Evolutionary conservation across 192 early-diverging fungal genomes (phyloP).

Genomic region (Pecoramyces ruminantium): DNA sequence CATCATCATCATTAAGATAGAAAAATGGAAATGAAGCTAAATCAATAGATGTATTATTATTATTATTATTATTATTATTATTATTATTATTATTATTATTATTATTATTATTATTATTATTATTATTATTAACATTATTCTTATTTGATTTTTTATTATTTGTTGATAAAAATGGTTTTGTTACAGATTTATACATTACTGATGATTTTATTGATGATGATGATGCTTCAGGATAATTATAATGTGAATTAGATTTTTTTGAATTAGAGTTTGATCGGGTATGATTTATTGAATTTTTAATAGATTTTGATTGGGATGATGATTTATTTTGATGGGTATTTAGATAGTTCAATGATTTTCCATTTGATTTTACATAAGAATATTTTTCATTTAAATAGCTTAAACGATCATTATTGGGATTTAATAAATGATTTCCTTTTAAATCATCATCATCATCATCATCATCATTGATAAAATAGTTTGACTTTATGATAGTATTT

Average conservation of each 20-base stretch:
- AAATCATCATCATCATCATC: background rate
- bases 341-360: background rate
- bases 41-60: too few relatives aligned
- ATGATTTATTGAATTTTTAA: background rate
- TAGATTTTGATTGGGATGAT: background rate
- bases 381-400: background rate
- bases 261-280: background rate
- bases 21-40: background rate
- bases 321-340: background rate
- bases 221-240: background rate
- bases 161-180: background rate
- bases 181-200: background rate
- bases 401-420: background rate
- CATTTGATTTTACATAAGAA: background rate
- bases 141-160: background rate
- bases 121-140: background rate
- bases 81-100: too few relatives aligned
- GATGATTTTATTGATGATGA: background rate
- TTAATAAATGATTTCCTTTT: too few relatives aligned
- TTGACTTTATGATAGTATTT: background rate
- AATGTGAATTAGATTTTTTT: too few relatives aligned
- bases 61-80: background rate
- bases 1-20: background rate
- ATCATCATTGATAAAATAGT: background rate
- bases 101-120: background rate